A percentile compares a stretch with the other conserved stretches of the same genome.
Conservation (phyloP, 2,329 filamentous ascomycete genomes). For the Fusarium sublunatum region DNA sequence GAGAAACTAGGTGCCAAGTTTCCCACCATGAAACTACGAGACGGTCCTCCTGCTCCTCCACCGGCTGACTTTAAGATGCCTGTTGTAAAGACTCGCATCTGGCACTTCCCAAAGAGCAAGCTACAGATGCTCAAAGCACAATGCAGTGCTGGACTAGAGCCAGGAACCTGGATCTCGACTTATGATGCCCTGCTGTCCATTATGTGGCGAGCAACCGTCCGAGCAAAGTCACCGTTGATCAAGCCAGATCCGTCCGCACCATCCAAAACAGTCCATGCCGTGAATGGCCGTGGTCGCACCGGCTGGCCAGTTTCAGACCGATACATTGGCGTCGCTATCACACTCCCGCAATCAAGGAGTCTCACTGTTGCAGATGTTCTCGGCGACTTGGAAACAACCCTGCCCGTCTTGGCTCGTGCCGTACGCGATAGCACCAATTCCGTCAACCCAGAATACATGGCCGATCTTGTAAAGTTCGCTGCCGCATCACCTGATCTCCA, state of each 20-base stretch:
- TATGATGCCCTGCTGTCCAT: slow-evolving; percentile 27
- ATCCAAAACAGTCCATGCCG: slow-evolving; percentile 27
- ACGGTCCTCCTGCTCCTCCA: slow-evolving; percentile 12
- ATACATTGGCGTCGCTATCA: slow-evolving; percentile 16
- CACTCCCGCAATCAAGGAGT: slow-evolving; percentile 6
- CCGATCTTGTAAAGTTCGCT: slow-evolving; percentile 12
- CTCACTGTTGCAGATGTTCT: slow-evolving; percentile 14
- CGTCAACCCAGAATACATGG: slow-evolving; percentile 5
- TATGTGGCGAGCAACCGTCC: slow-evolving; percentile 20
- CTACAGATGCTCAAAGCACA: slow-evolving; percentile 5
- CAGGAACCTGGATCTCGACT: slow-evolving; percentile 21
- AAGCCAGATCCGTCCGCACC: slow-evolving; percentile 3
- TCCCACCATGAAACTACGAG: slow-evolving; percentile 13
- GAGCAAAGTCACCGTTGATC: slow-evolving; percentile 16
- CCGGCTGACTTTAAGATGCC: slow-evolving; percentile 29
- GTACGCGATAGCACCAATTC: slow-evolving; percentile 19
- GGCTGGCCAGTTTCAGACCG: slow-evolving; percentile 14
- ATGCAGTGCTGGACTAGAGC: neutral
- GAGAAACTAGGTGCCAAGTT: neutral
- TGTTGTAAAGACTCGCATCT: slow-evolving; percentile 19
- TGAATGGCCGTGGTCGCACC: slow-evolving; percentile 16
- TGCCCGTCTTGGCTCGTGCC: neutral
- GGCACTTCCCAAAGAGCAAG: slow-evolving; percentile 22
- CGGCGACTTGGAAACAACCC: neutral
- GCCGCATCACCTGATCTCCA: neutral